Evolutionary conservation across 2,329 filamentous ascomycete genomes (phyloP), one percentile per base, ranked within the genome.

Genomic region (Fusarium bulbicola): DNA sequence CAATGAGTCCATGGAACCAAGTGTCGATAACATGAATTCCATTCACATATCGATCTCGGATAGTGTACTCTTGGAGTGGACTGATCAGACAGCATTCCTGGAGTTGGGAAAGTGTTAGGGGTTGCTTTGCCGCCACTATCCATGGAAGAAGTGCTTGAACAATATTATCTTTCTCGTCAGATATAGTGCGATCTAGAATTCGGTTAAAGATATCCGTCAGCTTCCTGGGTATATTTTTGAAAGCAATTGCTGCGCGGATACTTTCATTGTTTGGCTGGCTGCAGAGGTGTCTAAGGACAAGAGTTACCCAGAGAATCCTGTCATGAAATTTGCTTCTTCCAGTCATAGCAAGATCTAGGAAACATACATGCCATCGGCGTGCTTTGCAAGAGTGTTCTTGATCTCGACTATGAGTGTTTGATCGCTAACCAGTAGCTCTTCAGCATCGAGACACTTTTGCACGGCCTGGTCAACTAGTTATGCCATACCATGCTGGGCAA

Each of bases 81-180:
- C 8, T 37, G 0, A 50, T 30, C 6, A 37, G 4, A 1, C 42
- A 49, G n/a, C 32, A 37, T 2, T 59, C 56, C 3, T 59, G 9
- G 0, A 59, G 56, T 50, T 59, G 56, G 0, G 6, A 12, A 40
- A 32, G 56, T 10, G 56, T 30, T 0, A 59, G 34, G 0, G 56
- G 56, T 7, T 50, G 20, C 3, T 30, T 37, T 4, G 56, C 43
- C 0, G 43, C 56, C 0, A 7, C 32, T 14, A 59, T 12, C 43
- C 56, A 59, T 1, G 43, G 56, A 6, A 59, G 32, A 12, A 59
- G 21, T 16, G 11, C 16, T 1, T 32, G 26, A 8, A 21, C 20
- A 2, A 39, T 26, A 0, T 1, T 2, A 0, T 40, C 26, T 1
- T 40, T 50, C 2, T 1, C 43, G 0, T 24, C 3, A 3, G 8